Evolutionary conservation across 179 eudicot genomes (phyloP), one percentile per base, ranked within the genome.

Genomic region (Actinidia polygama): DNA sequence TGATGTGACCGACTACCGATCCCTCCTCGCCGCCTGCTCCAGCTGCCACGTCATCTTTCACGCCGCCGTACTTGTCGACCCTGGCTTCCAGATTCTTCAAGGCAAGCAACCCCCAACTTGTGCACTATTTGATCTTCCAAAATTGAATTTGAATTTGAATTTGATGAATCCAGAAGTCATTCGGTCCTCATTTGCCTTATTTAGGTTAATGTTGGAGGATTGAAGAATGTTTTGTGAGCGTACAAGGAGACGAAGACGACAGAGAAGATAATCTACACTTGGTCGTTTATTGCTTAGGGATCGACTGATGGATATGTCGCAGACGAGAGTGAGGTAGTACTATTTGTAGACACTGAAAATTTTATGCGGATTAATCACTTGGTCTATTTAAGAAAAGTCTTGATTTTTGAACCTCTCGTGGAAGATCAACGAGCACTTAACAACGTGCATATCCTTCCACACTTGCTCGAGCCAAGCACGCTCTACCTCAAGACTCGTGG

Each of bases 21-120:
- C 99, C 1, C 91, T 96, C 73, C 87, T 91, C 36, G 84, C 87
- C 58, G 98, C 98, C 79, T 86, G 86, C 83, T 83, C 90, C 75
- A 91, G 91, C 40, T 93, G 94, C 88, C 86, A 88, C 58, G 64
- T 86, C 80, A 81, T 96, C 85, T 67, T 96, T 85, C 99, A 96
- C 82, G 82, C 91, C 19, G 98, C 99, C 57, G 99, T 98, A 14
- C 84, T 96, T 7, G 99, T 96, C 53, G 99, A 96, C 94, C 99
- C 7, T 96, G 99, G 99, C 90, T 92, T 74, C 99, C 99, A 85
- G 47, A 24, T 95, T 96, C 85, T 58, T 82, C 83, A 68, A 85
- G 4, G 98, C 91, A 85, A 87, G 85, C 44, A 19, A 16, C 14
- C 61, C 10, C 9, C 51, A 21, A 23, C 26, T 58, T 26, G 51